Base-by-base conservation (phyloP, 352 stramenopile genomes). In the Phytophthora constricta region DNA sequence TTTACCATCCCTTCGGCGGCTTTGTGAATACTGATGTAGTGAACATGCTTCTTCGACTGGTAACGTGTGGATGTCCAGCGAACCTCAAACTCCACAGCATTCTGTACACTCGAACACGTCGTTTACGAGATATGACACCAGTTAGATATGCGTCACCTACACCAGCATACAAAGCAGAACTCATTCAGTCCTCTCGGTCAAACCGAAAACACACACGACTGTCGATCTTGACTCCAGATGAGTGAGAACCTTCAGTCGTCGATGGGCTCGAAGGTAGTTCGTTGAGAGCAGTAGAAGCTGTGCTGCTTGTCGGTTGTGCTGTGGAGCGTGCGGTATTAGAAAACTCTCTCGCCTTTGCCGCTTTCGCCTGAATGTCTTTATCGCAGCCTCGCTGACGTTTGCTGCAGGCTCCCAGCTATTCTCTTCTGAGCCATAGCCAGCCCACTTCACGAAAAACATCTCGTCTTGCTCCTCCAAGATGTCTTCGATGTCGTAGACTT, bases 361-460 rank as follows among this genome's bases (percentile, higher is more conserved):
- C 31, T 39, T 39, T 39, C 31, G 31, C 31, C 31, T 39, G 31
- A 39, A 39, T 13, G 7, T 13, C 7, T 13, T 39, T 13, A 39
- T 39, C 13, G 31, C 31, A 39, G 7, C 31, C 31, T 7, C 31
- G 31, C 31, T 39, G 31, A 47, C n/a, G n/a, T 33, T 22, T 20
- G 4, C 10, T 28, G 19, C 34, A 31, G 26, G 52, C 39, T 59
- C 37, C 25, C 39, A 59, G 13, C 13, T 42, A 23, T 59, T 33
- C 11, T 50, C 52, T 19, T 59, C 52, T 7, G 52, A 59, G 20
- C 22, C 42, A 41, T 59, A 59, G 3, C 52, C 52, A 4, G 39
- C 34, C 52, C 52, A 42, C 26, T 50, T 59, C 14, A 59, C 37
- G 39, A 51, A 59, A 8, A 59, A 59, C 7, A 25, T 9, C 5